Evolutionary conservation across 192 early-diverging fungal genomes (phyloP), one percentile per base, ranked within the genome.

Genomic region (Backusella parvicylindrica): DNA sequence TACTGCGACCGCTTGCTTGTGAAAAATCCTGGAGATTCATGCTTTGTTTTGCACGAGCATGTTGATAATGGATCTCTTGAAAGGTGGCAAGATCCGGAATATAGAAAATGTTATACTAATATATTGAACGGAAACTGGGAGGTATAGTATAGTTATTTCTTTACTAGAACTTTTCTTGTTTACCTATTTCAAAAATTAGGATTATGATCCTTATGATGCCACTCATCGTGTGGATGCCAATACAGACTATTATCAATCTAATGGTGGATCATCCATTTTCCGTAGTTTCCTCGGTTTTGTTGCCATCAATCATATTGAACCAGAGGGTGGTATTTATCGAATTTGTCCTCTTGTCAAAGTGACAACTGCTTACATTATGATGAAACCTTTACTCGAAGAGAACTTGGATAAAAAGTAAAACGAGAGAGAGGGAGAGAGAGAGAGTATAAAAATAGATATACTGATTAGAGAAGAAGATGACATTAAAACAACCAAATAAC

Each of bases 21-120:
- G 21, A 40, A 71, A 3, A 33, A 64, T 26, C 71, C 79, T 6
- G 50, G 71, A 26, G 75, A 81, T 64, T 33, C 23, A n/a, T 41
- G 68, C 16, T 81, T 81, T 47, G 36, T 64, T 32, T 65, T 81
- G 6, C 37, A 35, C 13, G 80, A 74, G 32, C 80, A 76, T 67
- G 36, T 81, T 6, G 67, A 77, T 21, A 60, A 71, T 40, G 74
- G 75, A 21, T 76, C 80, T 5, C 15, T 76, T 63, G 75, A 81
- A 49, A 49, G 80, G 5, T 81, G 80, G 80, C 72, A 74, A 7
- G 75, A 81, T 77, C 71, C 65, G 0, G 74, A 81, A 15, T 81
- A 76, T 32, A 64, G 75, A 41, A 65, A 73, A 30, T 69, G 75
- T 23, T 81, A 76, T 31, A 49, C 64, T 15, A n/a, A 70, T 32